Evolutionary conservation across 2,329 filamentous ascomycete species (phyloP).

Genomic region (Aschersonia sp.): DNA sequence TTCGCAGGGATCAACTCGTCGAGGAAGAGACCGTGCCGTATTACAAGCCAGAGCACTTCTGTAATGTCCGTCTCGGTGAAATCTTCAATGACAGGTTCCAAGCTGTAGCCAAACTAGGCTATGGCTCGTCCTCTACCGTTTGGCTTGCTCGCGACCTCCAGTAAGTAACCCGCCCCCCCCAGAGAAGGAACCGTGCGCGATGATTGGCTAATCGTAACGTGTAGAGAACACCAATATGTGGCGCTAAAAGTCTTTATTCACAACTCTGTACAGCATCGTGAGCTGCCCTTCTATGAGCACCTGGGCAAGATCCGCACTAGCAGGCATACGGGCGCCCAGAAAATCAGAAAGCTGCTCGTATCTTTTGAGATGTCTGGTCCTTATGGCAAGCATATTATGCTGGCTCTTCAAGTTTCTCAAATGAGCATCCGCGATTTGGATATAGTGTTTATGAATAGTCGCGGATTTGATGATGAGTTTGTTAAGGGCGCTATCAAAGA

Average conservation of each 20-base stretch:
- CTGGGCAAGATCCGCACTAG: slow-evolving; percentile 3
- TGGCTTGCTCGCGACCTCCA: slow-evolving; percentile 25
- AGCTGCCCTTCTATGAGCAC: slow-evolving; percentile 9
- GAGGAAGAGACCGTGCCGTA: slow-evolving; percentile 23
- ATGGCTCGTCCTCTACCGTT: slow-evolving; percentile 24
- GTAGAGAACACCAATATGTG: slow-evolving; percentile 12
- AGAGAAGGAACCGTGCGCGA: background rate
- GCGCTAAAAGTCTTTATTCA: slow-evolving; percentile 17
- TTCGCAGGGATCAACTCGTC: slow-evolving; percentile 7
- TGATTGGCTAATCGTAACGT: background rate
- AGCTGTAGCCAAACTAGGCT: slow-evolving; percentile 24
- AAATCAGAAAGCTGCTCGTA: no score
- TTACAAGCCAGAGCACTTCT: slow-evolving; percentile 20
- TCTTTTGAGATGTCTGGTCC: no score
- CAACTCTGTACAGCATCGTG: slow-evolving; percentile 9
- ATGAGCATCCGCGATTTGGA: no score
- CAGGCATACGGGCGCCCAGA: slow-evolving; percentile 1
- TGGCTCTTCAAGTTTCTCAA: no score
- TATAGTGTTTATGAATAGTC: no score
- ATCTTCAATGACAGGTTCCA: slow-evolving; percentile 21
- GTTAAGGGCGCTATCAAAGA: no score
- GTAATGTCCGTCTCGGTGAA: slow-evolving; percentile 22
- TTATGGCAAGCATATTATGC: no score
- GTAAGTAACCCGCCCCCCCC: slow-evolving; percentile 5
- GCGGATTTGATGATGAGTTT: no score